Evolutionary conservation across 1,284 basidiomycete genomes (phyloP), one percentile per base, ranked within the genome.

Genomic region (Agroathelia rolfsii): DNA sequence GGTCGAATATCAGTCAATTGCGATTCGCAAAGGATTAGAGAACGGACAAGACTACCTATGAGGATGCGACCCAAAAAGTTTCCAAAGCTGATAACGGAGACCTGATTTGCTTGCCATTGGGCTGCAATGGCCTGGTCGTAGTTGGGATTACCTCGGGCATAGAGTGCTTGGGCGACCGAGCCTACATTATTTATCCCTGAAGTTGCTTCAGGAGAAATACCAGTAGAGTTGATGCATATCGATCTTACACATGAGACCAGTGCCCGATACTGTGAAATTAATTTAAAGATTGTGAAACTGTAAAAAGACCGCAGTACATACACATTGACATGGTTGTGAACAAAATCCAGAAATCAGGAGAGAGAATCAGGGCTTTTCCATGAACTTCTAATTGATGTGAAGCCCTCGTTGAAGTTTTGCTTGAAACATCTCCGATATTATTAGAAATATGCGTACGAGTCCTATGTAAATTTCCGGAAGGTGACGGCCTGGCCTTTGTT

Each of bases 111-210:
- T 59, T 96, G 92, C 68, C 79, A 79, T 33, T 73, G 71, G 2
- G 77, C 67, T 0, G 88, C 76, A 40, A 68, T 64, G 0, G 66
- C 53, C 13, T 73, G 71, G 44, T 88, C 76, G 45, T 81, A 86
- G 3, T 64, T 47, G 1, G 69, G 54, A 29, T 78, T 69, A 5
- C 71, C 70, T 39, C 78, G 66, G 9, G 80, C 74, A 40, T 78
- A 87, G 9, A 96, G 64, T 0, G 86, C 86, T 50, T 87, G 79
- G 0, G 90, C 77, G 51, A 95, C 88, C 0, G 83, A 81, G n/a
- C 90, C 90, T 14, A 89, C 88, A 45, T 96, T 96, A 58, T 94
- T 94, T 60, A 95, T 95, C n/a, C n/a, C n/a, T n/a, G n/a, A n/a
- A n/a, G n/a, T n/a, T n/a, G n/a, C 18, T 8, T 34, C 32, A 29